Evolutionary conservation across 495 filamentous ascomycete species (phyloP), one percentile per base, ranked within the genome.

Genomic region (Daldinia bambusicola): DNA sequence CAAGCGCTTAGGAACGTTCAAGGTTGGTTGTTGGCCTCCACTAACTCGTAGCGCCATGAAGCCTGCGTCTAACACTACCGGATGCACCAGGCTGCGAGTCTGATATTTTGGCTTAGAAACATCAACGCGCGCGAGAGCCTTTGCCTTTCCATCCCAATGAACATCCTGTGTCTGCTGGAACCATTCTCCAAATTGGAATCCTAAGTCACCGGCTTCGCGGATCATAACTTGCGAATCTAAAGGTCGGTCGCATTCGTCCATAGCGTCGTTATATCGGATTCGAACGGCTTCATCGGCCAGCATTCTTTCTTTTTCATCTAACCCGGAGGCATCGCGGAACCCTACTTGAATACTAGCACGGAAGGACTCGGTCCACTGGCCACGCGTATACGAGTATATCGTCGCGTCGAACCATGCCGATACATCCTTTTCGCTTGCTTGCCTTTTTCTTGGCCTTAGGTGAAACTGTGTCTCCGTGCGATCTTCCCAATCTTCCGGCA

Each of bases 51-150:
- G 31, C 16, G 64, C 61, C 61, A 83, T 81, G 61, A 81, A 75
- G 1, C 62, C 66, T 6, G 69, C 66, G 63, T 83, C 81, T 4
- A 84, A 70, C n/a, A 77, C 63, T 0, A 65, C 67, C 1, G 81
- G 81, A 48, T 82, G 81, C 14, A 83, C 75, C 53, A 76, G 40
- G 16, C 72, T 69, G 7, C 55, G 18, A 20, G 69, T 66, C 40
- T 63, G 45, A 10, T 62, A 69, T 22, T 38, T 65, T 9, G 22
- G 18, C 8, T 41, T 22, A 13, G 67, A 34, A 30, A 65, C 36
- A 31, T 74, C 64, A 55, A 76, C 55, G 12, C 64, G 45, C 16
- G 61, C 72, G 10, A 70, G 16, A 1, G 69, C 14, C 8, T 41
- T 13, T 6, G 40, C 31, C 8, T 41, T 57, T 12, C 60, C 61